Percentiles rank a stretch among this genome's conserved stretches.
These are phyloP conservation scores for Rostrohypoxylon terebratum DNA, from an alignment of 495 filamentous ascomycete genomes.

Conservation along the genomic window DNA sequence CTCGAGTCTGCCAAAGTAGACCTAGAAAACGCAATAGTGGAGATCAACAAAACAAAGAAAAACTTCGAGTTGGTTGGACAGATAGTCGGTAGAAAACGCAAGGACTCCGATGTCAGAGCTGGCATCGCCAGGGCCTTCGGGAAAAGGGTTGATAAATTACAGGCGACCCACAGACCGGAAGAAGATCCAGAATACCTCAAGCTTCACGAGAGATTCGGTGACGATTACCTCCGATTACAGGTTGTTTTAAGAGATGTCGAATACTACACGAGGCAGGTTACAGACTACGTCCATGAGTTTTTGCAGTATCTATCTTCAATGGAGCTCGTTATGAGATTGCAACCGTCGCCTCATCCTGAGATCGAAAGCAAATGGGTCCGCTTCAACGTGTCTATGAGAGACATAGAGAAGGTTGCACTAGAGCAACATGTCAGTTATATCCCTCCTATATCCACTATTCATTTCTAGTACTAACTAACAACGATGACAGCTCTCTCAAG, in stretches of 20 bases:
- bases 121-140: conserved; percentile 89
- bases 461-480: conserved; percentile 20
- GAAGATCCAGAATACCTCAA: conserved; percentile 84
- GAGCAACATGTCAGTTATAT: conserved; percentile 81
- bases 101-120: conserved; percentile 86
- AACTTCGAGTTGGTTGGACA: conserved; percentile 89
- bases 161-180: conserved; percentile 71
- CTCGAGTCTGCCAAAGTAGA: conserved; percentile 72
- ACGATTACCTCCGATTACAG: conserved; percentile 88
- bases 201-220: conserved; percentile 81
- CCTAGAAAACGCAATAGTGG: conserved; percentile 76
- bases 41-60: conserved; percentile 94
- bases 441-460: neutral
- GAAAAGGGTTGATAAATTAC: conserved; percentile 80
- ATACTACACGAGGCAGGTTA: conserved; percentile 79
- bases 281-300: conserved; percentile 77
- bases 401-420: conserved; percentile 79
- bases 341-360: conserved; percentile 75
- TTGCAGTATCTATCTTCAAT: conserved; percentile 76
- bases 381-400: conserved; percentile 82
- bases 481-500: conserved; percentile 69
- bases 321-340: conserved; percentile 70
- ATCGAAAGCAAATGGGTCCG: conserved; percentile 91
- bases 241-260: conserved; percentile 91
- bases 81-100: conserved; percentile 85